Conservation (phyloP, 2,329 filamentous ascomycete genomes). For the Neocatenulostroma microsporum region DNA sequence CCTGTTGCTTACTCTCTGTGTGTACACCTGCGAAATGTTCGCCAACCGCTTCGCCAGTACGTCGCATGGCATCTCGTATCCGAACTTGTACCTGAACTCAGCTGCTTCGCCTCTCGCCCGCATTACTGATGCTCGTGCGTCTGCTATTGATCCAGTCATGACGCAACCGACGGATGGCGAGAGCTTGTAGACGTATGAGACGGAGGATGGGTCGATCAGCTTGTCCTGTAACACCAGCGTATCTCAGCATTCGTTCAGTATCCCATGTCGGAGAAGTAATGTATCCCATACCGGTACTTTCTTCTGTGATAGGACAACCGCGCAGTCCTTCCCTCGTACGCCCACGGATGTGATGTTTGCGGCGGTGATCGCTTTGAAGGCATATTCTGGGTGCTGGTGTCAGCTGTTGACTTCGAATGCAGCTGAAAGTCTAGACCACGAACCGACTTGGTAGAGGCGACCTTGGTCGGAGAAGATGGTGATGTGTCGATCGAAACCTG, state of each 20-base stretch:
- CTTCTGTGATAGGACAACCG: constrained; percentile 96
- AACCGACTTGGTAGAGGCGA: constrained; percentile 98
- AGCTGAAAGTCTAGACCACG: constrained; percentile 34
- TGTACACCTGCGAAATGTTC: constrained; percentile 99
- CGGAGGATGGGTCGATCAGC: constrained; percentile 93
- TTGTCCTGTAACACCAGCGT: constrained; percentile 64
- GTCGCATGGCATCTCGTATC: constrained; percentile 99
- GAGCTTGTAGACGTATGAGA: constrained; percentile 95
- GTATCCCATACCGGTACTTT: constrained; percentile 79
- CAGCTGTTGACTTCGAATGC: constrained; percentile 10
- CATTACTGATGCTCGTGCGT: constrained; percentile 87
- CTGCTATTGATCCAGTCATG: constrained; percentile 97
- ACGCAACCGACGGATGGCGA: constrained; percentile 95
- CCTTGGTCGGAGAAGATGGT: constrained; percentile 99
- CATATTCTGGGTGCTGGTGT: constrained; percentile 67
- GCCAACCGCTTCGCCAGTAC: constrained; percentile 92
- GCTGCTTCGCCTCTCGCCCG: constrained; percentile 91
- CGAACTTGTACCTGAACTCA: constrained; percentile 97
- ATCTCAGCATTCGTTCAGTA: constrained; percentile 12
- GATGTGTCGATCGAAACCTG: constrained; percentile 96
- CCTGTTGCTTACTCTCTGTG: constrained; percentile 66
- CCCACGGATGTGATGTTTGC: constrained; percentile 98
- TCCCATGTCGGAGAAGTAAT: neutral
- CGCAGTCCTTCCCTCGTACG: constrained; percentile 91
- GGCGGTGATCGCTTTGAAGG: constrained; percentile 99